These are phyloP conservation scores for Trametes elegans DNA, from an alignment of 768 basidiomycete species.

Conservation along the genomic window DNA sequence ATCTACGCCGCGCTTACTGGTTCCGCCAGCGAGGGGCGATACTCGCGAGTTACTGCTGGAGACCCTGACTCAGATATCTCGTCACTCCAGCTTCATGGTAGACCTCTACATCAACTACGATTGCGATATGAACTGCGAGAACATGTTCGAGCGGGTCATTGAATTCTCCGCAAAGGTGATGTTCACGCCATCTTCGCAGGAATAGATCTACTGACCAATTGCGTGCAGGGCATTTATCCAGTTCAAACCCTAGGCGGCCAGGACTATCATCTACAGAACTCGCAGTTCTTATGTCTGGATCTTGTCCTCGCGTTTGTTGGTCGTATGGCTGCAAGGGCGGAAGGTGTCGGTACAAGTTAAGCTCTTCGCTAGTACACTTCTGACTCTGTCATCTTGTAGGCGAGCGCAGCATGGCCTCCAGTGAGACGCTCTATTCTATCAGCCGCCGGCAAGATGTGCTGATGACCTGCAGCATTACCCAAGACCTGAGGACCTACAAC, in stretches of 20 bases:
- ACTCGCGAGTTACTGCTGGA: constrained; percentile 89
- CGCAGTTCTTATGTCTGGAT: constrained; percentile 87
- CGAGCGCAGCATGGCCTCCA: constrained; percentile 56
- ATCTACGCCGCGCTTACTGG: constrained; percentile 47
- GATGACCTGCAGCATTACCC: constrained; percentile 46
- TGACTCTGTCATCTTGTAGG: constrained; percentile 17
- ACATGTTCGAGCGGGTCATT: constrained; percentile 86
- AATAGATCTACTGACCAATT: neutral
- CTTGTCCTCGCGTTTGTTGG: constrained; percentile 83
- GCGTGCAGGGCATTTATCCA: constrained; percentile 74
- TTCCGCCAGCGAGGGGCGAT: constrained; percentile 80
- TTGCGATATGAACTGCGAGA: constrained; percentile 95
- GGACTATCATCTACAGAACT: constrained; percentile 68
- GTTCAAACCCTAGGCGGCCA: constrained; percentile 53
- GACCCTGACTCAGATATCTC: constrained; percentile 75
- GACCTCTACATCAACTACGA: constrained; percentile 97
- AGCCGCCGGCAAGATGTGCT: neutral
- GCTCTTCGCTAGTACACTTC: neutral
- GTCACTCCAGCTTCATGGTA: constrained; percentile 90
- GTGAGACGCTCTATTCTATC: constrained; percentile 37
- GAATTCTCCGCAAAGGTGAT: constrained; percentile 85
- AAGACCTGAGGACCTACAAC: constrained; percentile 53
- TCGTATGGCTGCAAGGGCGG: constrained; percentile 74
- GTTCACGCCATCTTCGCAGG: neutral
- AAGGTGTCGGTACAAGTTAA: constrained; percentile 38